Percentiles rank a stretch among this genome's conserved stretches.
Evolutionary conservation across 1,284 basidiomycete genomes (phyloP).

Genomic region (Ganoderma boninense): DNA sequence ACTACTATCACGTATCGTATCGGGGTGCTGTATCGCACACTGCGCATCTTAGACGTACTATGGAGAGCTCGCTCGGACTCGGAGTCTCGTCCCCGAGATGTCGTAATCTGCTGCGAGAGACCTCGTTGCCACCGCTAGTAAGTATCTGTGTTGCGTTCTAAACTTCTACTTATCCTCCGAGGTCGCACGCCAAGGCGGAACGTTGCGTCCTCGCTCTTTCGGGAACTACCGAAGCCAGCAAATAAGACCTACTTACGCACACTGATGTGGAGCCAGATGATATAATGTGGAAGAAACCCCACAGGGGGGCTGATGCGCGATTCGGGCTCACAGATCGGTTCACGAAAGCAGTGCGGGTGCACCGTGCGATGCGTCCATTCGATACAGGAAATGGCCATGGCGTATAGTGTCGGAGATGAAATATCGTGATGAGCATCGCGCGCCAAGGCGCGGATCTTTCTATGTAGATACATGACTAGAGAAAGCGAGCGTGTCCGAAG

Average conservation of each 20-base stretch:
- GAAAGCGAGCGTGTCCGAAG: background rate
- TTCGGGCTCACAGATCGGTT: background rate
- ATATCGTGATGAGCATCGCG: background rate
- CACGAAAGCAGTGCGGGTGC: background rate
- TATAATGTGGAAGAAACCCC: too few relatives aligned
- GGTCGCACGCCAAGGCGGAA: conserved; percentile 2
- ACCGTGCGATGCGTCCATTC: background rate
- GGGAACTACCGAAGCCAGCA: background rate
- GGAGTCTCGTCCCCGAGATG: background rate
- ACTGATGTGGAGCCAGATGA: background rate
- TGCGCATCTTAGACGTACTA: too few relatives aligned
- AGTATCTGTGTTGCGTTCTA: background rate
- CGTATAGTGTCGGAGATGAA: too few relatives aligned
- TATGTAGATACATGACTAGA: background rate
- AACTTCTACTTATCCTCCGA: too few relatives aligned
- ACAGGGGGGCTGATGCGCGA: background rate
- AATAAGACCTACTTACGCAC: background rate
- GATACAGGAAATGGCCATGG: background rate
- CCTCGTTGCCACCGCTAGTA: background rate
- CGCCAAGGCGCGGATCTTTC: background rate
- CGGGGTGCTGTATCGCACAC: too few relatives aligned
- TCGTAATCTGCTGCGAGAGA: background rate
- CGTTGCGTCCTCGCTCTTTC: background rate
- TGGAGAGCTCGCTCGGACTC: too few relatives aligned
- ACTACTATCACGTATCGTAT: too few relatives aligned